A percentile compares a stretch with the other conserved stretches of the same genome.
Conservation (phyloP, 2,329 filamentous ascomycete species). For the Trichoderma pleuroti region DNA sequence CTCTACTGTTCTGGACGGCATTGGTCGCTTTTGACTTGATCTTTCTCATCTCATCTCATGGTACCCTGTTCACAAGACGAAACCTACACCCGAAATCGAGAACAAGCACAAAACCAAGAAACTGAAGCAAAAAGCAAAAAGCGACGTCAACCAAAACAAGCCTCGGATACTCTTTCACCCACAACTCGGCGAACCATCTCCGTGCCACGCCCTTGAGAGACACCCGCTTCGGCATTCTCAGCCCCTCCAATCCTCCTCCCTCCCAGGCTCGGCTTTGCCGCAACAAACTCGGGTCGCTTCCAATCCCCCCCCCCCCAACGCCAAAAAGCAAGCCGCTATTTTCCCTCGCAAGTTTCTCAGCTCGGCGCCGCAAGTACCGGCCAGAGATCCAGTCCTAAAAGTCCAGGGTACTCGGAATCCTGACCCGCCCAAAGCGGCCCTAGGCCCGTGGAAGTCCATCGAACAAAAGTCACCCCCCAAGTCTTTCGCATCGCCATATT, state of each 20-base stretch:
- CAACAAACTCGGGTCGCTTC: neutral
- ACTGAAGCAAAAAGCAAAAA: neutral
- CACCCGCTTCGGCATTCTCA: neutral
- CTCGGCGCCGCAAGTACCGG: neutral
- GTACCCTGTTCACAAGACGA: neutral
- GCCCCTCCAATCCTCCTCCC: neutral
- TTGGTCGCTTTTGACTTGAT: neutral
- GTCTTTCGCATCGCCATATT: neutral
- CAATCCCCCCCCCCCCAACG: neutral
- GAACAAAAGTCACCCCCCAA: neutral
- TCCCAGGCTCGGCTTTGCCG: neutral
- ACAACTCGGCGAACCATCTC: neutral
- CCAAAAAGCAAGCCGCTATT: neutral
- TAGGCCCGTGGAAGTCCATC: slow-evolving; percentile 6
- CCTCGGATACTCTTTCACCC: slow-evolving; percentile 3
- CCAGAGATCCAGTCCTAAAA: neutral
- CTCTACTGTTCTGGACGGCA: neutral
- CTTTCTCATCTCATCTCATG: neutral
- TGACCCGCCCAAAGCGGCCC: neutral
- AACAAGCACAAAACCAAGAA: neutral
- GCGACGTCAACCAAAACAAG: neutral
- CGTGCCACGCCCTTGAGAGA: neutral
- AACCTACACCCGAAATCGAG: neutral
- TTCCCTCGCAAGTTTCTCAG: neutral
- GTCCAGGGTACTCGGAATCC: neutral